Evolutionary conservation across 148 eudicot species (phyloP), one percentile per base, ranked within the genome.

Genomic region (Chenopodium formosanum): DNA sequence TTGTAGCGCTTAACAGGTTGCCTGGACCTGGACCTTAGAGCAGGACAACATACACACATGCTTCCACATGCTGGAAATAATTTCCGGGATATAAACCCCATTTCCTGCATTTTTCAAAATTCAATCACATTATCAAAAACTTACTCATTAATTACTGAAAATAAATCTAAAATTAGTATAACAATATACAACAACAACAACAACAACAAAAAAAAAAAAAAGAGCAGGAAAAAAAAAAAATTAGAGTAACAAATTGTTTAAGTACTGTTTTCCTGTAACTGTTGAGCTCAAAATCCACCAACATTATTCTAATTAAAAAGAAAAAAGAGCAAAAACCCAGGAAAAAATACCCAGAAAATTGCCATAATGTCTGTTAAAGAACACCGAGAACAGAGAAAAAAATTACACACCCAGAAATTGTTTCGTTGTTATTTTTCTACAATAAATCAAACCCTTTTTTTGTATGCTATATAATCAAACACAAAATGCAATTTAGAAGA

Each of bases 41-140:
- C 95, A 82, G 99, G 99, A 87, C 99, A 96, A 84, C 98, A 96
- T 12, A 96, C 85, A 76, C 99, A 96, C 95, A 96, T 90, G 58
- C 87, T 91, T 74, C 88, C 98, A 86, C 97, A 96, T 86, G 95
- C 98, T 77, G 98, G 98, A 85, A 94, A 92, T 77, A 96, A 73
- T 83, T 94, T 96, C 86, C 94, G 87, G 25, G 99, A 96, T 82
- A 96, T 88, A 82, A 91, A 80, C 73, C 99, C 98, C 97, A 94
- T 91, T 83, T 85, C 92, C 93, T 88, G 76, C 78, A 77, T 67
- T 56, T 70, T 32, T n/a, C 74, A 44, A 37, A 53, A 70, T 80
- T 62, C 62, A 78, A 32, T 73, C 25, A 70, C 63, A 64, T 66
- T 67, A 40, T 52, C 72, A 84, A 25, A 23, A 62, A 71, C 37